Base-by-base conservation (phyloP, 78 protist species). In the Tieghemostelium lacteum region DNA sequence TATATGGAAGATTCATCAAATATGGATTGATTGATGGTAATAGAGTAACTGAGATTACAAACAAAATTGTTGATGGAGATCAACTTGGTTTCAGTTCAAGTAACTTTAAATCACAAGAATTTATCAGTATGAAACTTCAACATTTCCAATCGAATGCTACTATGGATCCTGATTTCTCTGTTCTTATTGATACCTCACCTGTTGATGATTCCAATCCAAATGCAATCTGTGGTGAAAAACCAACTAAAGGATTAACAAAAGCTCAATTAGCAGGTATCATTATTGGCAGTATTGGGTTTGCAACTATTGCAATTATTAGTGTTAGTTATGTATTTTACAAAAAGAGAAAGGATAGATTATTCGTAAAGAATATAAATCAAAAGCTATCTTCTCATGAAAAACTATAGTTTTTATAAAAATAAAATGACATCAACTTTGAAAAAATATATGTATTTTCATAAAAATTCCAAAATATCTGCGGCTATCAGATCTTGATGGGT, bases 71-170 rank as follows among this genome's bases (percentile, higher is more conserved):
- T 40, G 65, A 4, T 22, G n/a, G 20, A 34, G 49, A 34, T n/a
- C n/a, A n/a, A n/a, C n/a, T n/a, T n/a, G n/a, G n/a, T n/a, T n/a
- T n/a, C n/a, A n/a, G 7, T 55, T 50, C 0, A 24, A 52, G 22
- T 17, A 3, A 20, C 45, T 31, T 10, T n/a, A n/a, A n/a, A n/a
- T 33, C 19, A 34, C 80, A n/a, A 45, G n/a, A 22, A 24, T 58
- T 26, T 58, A 29, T 77, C 22, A 74, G 87, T 36, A 77, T 77
- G 7, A 64, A 52, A 24, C 12, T 77, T 2, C 87, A 73, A 0
- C 64, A 33, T 22, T 77, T 34, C 19, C 6, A 20, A 1, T 31
- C 31, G 16, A 63, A 42, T 29, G 87, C 36, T 77, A 64, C 65
- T 62, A 73, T n/a, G n/a, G n/a, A n/a, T n/a, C n/a, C n/a, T n/a